phyloP scores from a whole-genome alignment of 192 early-diverging fungal genomes.

The Coemansia sp. region DNA sequence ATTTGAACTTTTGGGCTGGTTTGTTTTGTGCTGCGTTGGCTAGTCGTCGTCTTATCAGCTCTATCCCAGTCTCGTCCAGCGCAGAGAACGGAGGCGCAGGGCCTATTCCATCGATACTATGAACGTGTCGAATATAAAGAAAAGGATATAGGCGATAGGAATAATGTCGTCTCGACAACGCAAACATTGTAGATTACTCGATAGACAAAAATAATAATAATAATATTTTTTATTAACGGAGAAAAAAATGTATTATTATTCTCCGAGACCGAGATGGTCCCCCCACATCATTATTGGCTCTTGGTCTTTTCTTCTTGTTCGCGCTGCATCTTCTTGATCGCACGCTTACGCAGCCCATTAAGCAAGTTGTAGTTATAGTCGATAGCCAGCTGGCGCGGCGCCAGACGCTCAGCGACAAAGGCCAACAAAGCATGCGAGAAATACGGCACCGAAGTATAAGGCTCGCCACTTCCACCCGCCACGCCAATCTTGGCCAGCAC shows the following conservation, averaged over 20 bases:
- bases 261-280: too few relatives aligned
- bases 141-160: neutral
- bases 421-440: constrained; percentile 52
- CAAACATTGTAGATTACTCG: too few relatives aligned
- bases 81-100: constrained; percentile 19
- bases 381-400: constrained; percentile 40
- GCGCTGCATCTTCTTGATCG: constrained; percentile 46
- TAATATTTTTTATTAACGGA: too few relatives aligned
- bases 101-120: neutral
- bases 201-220: too few relatives aligned
- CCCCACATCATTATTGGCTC: neutral
- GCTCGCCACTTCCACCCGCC: constrained; percentile 66
- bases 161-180: neutral
- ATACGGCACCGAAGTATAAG: constrained; percentile 56
- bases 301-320: constrained; percentile 16
- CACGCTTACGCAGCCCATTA: constrained; percentile 49
- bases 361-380: constrained; percentile 52
- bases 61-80: constrained; percentile 18
- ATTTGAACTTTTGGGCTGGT: constrained; percentile 20
- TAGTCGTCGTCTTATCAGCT: constrained; percentile 32
- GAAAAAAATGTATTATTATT: neutral
- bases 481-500: constrained; percentile 76
- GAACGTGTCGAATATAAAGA: neutral
- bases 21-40: neutral
- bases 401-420: constrained; percentile 41